Conservation (phyloP, 768 basidiomycete species). For the Lactarius pseudohatsudake region DNA sequence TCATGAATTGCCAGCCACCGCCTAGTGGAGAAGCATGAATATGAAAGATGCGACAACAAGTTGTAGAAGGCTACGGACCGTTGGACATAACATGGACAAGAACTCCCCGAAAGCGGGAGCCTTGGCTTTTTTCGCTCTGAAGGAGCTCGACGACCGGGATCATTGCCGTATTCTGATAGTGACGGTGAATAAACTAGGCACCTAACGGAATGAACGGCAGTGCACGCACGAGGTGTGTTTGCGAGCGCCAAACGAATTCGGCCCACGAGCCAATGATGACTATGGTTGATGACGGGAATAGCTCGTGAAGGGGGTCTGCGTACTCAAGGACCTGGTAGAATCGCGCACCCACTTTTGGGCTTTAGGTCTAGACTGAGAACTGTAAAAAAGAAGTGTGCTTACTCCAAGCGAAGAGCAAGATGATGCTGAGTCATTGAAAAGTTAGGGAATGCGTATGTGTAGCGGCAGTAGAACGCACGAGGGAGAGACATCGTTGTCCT, state of each 20-base stretch:
- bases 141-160: slow-evolving; percentile 26
- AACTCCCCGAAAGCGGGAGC: slow-evolving; percentile 20
- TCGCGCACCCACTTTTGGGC: slow-evolving; percentile 23
- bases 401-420: slow-evolving; percentile 31
- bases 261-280: slow-evolving; percentile 20
- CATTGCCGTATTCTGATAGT: slow-evolving; percentile 22
- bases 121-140: slow-evolving; percentile 15
- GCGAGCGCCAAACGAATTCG: slow-evolving; percentile 22
- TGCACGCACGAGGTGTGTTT: slow-evolving; percentile 17
- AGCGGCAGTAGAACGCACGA: slow-evolving; percentile 21
- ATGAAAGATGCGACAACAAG: neutral
- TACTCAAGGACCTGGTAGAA: slow-evolving; percentile 18
- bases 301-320: slow-evolving; percentile 20
- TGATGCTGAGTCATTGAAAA: slow-evolving; percentile 17
- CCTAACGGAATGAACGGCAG: neutral
- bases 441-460: neutral
- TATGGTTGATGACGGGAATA: slow-evolving; percentile 16
- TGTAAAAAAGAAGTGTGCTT: neutral
- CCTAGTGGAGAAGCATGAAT: slow-evolving; percentile 13
- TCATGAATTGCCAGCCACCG: slow-evolving; percentile 30
- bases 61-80: slow-evolving; percentile 15
- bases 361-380: slow-evolving; percentile 8
- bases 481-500: slow-evolving; percentile 20
- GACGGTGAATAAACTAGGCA: neutral
- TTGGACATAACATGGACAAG: slow-evolving; percentile 31